Evolutionary conservation across 768 basidiomycete species (phyloP).

Genomic region (Saitozyma podzolica): DNA sequence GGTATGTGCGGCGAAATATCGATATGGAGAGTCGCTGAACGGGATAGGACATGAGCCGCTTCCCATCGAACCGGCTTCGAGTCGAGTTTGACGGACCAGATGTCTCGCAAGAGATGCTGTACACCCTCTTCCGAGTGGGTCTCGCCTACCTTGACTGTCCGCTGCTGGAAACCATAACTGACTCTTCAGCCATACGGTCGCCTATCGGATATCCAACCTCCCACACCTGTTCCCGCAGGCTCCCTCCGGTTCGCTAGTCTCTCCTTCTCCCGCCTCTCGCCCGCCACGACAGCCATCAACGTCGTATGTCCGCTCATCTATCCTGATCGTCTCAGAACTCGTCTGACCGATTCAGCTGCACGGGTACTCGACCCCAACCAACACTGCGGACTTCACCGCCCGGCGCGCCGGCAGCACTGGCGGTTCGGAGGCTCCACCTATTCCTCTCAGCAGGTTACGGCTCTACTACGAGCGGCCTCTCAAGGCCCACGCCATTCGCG

Average conservation of each 20-base stretch:
- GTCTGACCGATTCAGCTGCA: constrained; percentile 33
- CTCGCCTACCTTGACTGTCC: no score
- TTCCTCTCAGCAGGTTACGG: constrained; percentile 42
- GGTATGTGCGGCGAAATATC: constrained; percentile 17
- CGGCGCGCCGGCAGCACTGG: constrained; percentile 14
- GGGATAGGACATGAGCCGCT: constrained; percentile 77
- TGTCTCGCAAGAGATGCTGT: constrained; percentile 74
- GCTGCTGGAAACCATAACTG: neutral
- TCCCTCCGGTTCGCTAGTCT: constrained; percentile 67
- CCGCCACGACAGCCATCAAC: constrained; percentile 83
- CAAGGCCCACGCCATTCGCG: constrained; percentile 50
- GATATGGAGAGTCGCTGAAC: neutral
- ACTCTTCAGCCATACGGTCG: constrained; percentile 71
- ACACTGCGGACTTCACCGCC: constrained; percentile 48
- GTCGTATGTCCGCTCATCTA: constrained; percentile 13
- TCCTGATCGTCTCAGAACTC: neutral
- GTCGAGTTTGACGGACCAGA: constrained; percentile 90
- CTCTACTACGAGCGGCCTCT: constrained; percentile 50
- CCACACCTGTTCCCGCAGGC: constrained; percentile 66
- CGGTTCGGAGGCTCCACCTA: constrained; percentile 14
- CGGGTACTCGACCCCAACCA: constrained; percentile 51
- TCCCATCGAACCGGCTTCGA: constrained; percentile 68
- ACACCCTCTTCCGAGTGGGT: constrained; percentile 72
- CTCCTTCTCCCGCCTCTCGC: constrained; percentile 63
- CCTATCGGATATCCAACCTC: constrained; percentile 66